Evolutionary conservation across 495 filamentous ascomycete genomes (phyloP), one percentile per base, ranked within the genome.

Genomic region (Choiromyces venosus): DNA sequence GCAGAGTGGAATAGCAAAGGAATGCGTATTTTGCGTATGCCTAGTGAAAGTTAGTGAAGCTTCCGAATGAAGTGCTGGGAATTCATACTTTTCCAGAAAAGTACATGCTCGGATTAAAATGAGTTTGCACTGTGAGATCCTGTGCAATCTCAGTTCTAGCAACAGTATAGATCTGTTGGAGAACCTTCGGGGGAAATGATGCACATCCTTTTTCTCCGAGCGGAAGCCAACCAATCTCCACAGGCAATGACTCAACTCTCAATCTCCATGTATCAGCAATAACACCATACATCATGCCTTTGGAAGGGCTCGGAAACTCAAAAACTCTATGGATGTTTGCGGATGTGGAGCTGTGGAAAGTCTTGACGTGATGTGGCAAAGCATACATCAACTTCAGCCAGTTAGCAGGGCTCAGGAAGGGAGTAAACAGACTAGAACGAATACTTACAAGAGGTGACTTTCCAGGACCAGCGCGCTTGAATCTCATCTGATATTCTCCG

Each of bases 71-170:
- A 3, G 18, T 74, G 18, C 6, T 25, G 70, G 33, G 36, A 36
- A 37, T 69, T 71, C 68, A 69, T 80, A 88, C 89, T 85, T 99
- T 99, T 76, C 94, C 94, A 74, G 91, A 90, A 81, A 91, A 99
- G 82, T 99, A 99, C 91, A 97, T 96, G 74, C 91, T 96, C 52
- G 52, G 52, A 80, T 96, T 87, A 37, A 93, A 85, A 73, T 94
- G 86, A 6, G 88, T 89, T 80, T 96, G 91, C 10, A 82, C 79
- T 33, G 84, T 80, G 68, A 97, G 90, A 78, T 94, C 87, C 81
- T 96, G 88, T 16, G 86, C 82, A 0, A 96, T 82, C 82, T 99
- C 95, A 16, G 85, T 83, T 19, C 25, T 61, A 33, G 76, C 42
- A 2, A 61, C 52, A 0, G 52, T 6, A 25, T 61, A 16, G n/a